Evolutionary conservation across 2,329 filamentous ascomycete species (phyloP), one percentile per base, ranked within the genome.

Genomic region (Penicillium hesseltinei): DNA sequence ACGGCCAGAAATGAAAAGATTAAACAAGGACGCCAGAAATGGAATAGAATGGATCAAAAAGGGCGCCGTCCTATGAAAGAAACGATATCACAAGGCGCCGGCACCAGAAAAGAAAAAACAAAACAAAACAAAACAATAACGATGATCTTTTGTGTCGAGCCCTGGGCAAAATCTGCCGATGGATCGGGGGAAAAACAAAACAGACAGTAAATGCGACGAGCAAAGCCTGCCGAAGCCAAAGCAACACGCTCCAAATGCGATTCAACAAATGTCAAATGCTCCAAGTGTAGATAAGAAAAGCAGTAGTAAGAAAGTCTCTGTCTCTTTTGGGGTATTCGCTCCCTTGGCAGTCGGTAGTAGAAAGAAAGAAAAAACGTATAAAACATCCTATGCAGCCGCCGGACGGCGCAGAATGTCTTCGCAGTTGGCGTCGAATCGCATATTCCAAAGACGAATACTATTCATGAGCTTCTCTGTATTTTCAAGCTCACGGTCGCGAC

Each of bases 391-490:
- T 54, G 69, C 71, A 51, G 72, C 69, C 46, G 73, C 72, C 55
- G 83, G 81, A 64, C 81, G 73, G 61, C 80, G 80, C 58, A 97
- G 81, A 66, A 97, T 93, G 29, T 93, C 90, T 69, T 96, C 91
- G 78, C 92, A 96, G 81, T 97, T 97, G 75, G 90, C 91, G 70
- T 97, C 92, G 75, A 97, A 99, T 46, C 93, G 89, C 77, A 95
- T 86, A 74, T 90, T 92, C 91, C 93, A 99, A 36, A 92, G 82
- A 49, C 90, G 85, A 70, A 96, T 88, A 62, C 86, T 87, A 64
- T 90, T 87, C 91, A 97, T 97, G 77, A 97, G 86, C 76, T 89
- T 90, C 80, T 97, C 91, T 2, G 93, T 97, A 76, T 88, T 88
- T 74, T 92, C 88, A 54, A 97, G 82, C 78, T 97, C 90, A 62